Evolutionary conservation across 2,329 filamentous ascomycete genomes (phyloP), one percentile per base, ranked within the genome.

Genomic region (Remersonia thermophila): DNA sequence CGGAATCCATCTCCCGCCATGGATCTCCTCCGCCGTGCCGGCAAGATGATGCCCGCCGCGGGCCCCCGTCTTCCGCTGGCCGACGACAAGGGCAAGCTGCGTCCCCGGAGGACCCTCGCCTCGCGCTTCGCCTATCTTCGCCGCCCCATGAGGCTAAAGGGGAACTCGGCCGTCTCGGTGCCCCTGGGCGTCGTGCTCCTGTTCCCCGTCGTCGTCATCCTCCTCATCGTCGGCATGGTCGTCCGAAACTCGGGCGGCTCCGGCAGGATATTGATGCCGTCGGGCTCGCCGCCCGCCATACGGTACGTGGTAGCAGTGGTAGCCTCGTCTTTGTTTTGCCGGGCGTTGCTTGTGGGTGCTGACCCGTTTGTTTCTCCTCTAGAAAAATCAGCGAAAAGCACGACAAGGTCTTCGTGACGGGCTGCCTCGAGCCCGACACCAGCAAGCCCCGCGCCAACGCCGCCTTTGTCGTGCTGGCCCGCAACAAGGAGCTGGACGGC

Each of bases 351-450:
- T 28, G n/a, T 23, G 20, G 5, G 20, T 5, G 9, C 20, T 23
- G 20, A 23, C 20, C 20, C 20, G 5, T 6, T 23, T 9, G 5
- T 23, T 23, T 9, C 20, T 23, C 20, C 20, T 27, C 52, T 54
- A 94, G 87, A 50, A 89, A 86, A 75, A 98, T 98, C 51, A 94
- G 82, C 62, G 91, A 96, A 62, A 83, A 93, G 53, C 77, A 96
- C 61, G 91, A 98, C 63, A 94, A 93, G 61, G 86, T 95, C 35
- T 98, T 98, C 53, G 82, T 86, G 34, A 83, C 78, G 27, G 91
- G 91, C 47, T 98, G 91, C 57, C 71, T 84, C 51, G 78, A 87
- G 48, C 79, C 82, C 33, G 80, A 93, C 52, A 82, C 78, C 25
- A 77, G 74, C 47, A 70, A 77, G 43, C 84, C 85, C 29, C 76